These are phyloP conservation scores for Triglochin maritima DNA, from an alignment of 106 monocot species.

Conservation along the genomic window DNA sequence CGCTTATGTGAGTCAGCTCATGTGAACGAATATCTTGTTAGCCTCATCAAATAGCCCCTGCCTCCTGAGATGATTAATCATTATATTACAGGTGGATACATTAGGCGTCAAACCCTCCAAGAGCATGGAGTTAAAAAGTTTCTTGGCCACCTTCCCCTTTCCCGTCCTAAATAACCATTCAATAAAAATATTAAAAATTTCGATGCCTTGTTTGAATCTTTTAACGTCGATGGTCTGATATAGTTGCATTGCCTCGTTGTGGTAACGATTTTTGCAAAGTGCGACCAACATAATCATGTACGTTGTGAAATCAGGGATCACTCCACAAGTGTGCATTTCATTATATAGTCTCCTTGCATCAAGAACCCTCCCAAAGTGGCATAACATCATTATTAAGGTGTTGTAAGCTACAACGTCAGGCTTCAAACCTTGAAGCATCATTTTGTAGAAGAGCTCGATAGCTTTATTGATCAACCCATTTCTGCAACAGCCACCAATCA, in stretches of 20 bases:
- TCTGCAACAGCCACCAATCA: constrained; percentile 11
- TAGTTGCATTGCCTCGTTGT: constrained; percentile 13
- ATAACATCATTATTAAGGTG: neutral
- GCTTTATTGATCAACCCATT: constrained; percentile 1
- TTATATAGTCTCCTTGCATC: constrained; percentile 8
- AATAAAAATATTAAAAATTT: constrained; percentile 12
- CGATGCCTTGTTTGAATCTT: constrained; percentile 11
- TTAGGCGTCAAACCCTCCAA: constrained; percentile 7
- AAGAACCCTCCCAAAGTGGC: constrained; percentile 5
- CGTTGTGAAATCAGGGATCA: constrained; percentile 2
- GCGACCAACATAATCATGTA: constrained; percentile 10
- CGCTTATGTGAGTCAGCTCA: neutral
- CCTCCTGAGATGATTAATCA: constrained; percentile 9
- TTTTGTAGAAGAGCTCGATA: neutral
- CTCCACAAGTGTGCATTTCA: constrained; percentile 6
- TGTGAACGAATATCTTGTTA: constrained; percentile 8
- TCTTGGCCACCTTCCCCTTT: neutral
- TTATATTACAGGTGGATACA: constrained; percentile 8
- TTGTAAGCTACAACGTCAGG: constrained; percentile 4
- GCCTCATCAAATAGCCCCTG: constrained; percentile 8
- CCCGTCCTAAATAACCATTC: constrained; percentile 10
- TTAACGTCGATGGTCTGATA: constrained; percentile 8
- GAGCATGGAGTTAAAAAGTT: constrained; percentile 4
- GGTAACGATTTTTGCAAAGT: constrained; percentile 3
- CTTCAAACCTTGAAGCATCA: constrained; percentile 6